These are phyloP conservation scores for Leccinum colubrinum DNA, from an alignment of 1,284 basidiomycete genomes.

Conservation along the genomic window DNA sequence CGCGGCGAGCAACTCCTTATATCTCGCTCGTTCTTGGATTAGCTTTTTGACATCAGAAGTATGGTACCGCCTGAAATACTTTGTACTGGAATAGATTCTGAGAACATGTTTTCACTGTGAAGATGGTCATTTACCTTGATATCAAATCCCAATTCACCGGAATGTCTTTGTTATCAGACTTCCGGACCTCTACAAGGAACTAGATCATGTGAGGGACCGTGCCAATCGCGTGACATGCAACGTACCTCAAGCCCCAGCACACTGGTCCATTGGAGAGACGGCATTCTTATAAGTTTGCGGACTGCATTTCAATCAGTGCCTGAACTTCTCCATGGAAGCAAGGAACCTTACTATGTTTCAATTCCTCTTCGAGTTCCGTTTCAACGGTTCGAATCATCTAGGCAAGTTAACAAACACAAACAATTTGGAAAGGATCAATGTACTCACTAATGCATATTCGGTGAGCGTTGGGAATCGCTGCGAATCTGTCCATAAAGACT, in stretches of 20 bases:
- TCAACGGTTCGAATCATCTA: slow-evolving; percentile 65
- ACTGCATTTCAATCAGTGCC: slow-evolving; percentile 41
- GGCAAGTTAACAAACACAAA: slow-evolving; percentile 2
- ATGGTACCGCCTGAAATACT: slow-evolving; percentile 75
- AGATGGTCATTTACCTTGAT: slow-evolving; percentile 51
- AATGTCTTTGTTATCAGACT: slow-evolving; percentile 67
- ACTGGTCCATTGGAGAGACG: slow-evolving; percentile 73
- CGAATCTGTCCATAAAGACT: slow-evolving; percentile 71
- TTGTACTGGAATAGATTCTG: slow-evolving; percentile 57
- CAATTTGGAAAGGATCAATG: slow-evolving; percentile 6
- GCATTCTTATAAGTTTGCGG: slow-evolving; percentile 72
- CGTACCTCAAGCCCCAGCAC: slow-evolving; percentile 70
- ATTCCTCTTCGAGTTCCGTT: slow-evolving; percentile 72
- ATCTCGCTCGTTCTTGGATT: slow-evolving; percentile 74
- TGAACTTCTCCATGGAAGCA: slow-evolving; percentile 2
- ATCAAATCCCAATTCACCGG: slow-evolving; percentile 82
- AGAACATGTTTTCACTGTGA: slow-evolving; percentile 5
- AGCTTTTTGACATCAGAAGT: slow-evolving; percentile 71
- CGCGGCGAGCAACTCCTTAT: slow-evolving; percentile 73
- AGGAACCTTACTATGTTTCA: slow-evolving; percentile 55
- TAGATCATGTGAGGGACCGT: slow-evolving; percentile 27
- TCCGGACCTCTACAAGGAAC: slow-evolving; percentile 80
- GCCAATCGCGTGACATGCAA: neutral
- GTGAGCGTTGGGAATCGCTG: slow-evolving; percentile 70
- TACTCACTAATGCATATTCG: slow-evolving; percentile 40